Conservation (phyloP, 2,329 filamentous ascomycete species). For the Apiospora kogelbergensis region DNA sequence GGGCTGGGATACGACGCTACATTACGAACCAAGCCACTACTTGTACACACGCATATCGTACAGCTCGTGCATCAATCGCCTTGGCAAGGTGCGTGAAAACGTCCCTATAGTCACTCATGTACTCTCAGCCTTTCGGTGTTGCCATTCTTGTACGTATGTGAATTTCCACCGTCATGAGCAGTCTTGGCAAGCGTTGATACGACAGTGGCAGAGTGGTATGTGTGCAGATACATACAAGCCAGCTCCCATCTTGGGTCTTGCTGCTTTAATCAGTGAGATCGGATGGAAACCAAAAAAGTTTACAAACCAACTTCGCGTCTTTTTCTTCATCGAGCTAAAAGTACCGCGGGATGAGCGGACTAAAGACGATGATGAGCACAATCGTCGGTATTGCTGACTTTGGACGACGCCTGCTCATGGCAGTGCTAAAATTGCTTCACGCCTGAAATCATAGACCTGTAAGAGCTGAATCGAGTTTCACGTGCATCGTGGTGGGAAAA, state of each 20-base stretch:
- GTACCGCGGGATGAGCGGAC: background rate
- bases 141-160: background rate
- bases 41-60: background rate
- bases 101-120: background rate
- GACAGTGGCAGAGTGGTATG: background rate
- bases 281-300: background rate
- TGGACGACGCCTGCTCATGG: background rate
- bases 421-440: background rate
- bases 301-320: background rate
- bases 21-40: background rate
- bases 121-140: background rate
- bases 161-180: background rate
- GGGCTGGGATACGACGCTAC: background rate
- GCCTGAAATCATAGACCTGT: background rate
- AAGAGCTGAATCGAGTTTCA: constrained; percentile 3
- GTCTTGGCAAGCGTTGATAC: background rate
- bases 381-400: background rate
- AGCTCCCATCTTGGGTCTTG: background rate
- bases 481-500: background rate
- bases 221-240: background rate
- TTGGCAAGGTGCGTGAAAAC: background rate
- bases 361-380: constrained; percentile 6
- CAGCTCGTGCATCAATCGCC: background rate
- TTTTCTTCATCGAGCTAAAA: constrained; percentile 7
- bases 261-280: background rate